phyloP scores from a whole-genome alignment of 208 protist genomes.

The Porcisia hertigi region DNA sequence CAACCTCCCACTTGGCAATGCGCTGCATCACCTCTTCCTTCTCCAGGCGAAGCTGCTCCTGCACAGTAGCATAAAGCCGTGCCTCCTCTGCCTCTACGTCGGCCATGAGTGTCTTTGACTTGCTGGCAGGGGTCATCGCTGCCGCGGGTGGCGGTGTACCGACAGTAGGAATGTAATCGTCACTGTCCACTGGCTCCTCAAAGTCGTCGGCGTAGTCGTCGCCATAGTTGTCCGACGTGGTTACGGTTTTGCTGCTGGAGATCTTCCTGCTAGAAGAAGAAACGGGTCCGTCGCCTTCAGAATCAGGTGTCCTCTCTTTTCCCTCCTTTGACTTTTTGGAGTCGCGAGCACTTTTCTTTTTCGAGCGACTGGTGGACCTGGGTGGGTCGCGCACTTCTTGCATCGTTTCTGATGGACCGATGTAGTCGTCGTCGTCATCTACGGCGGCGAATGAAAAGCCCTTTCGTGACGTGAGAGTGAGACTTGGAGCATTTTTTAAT shows the following conservation, averaged over 20 bases:
- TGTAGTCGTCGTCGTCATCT: slow-evolving; percentile 66
- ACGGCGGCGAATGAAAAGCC: slow-evolving; percentile 23
- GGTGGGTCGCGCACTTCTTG: slow-evolving; percentile 14
- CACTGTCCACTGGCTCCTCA: slow-evolving; percentile 42
- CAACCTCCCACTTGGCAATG: slow-evolving; percentile 39
- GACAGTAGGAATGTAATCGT: slow-evolving; percentile 46
- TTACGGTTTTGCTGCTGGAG: slow-evolving; percentile 13
- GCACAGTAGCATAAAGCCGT: slow-evolving; percentile 17
- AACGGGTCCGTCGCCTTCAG: slow-evolving; percentile 5
- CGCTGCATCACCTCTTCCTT: slow-evolving; percentile 35
- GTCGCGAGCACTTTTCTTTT: slow-evolving; percentile 32
- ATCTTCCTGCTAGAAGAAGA: slow-evolving; percentile 27
- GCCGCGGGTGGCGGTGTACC: slow-evolving; percentile 13
- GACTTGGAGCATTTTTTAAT: slow-evolving; percentile 46
- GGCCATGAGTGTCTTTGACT: slow-evolving; percentile 15
- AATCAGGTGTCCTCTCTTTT: slow-evolving; percentile 19
- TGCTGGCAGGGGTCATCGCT: background rate
- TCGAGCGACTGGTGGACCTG: slow-evolving; percentile 23
- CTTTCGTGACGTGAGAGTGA: slow-evolving; percentile 34
- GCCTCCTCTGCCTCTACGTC: slow-evolving; percentile 31
- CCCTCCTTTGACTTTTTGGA: slow-evolving; percentile 29
- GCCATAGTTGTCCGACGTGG: slow-evolving; percentile 21
- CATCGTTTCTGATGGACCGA: slow-evolving; percentile 27
- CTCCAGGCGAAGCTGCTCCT: slow-evolving; percentile 32
- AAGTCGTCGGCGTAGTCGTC: slow-evolving; percentile 51